Base-by-base conservation (phyloP, 495 filamentous ascomycete species). In the Chaetomidium leptoderma region DNA sequence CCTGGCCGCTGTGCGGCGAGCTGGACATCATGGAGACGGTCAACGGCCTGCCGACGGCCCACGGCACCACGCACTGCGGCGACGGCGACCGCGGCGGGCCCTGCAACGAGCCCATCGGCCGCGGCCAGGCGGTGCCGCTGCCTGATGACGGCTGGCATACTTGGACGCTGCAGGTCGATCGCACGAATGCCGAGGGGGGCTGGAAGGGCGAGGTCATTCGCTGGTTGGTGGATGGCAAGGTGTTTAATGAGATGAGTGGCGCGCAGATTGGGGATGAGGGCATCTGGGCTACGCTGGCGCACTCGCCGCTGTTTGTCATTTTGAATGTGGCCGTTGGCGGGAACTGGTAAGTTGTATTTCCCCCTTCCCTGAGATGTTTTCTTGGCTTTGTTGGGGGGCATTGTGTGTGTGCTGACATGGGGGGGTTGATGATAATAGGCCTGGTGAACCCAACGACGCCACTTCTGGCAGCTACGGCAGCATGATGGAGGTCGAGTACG, bases 21-120 rank as follows among this genome's bases (percentile, higher is more conserved):
- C 72, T 80, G 52, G 78, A 81, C 66, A 77, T 79, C 55, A 73
- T 79, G 63, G 77, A 81, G 68, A 77, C 74, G 57, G 63, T 79
- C 57, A 75, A 78, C 68, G 78, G 78, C 30, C 45, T 55, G 13
- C 53, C 69, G n/a, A 71, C 65, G 45, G 74, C 68, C 26, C 75
- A 73, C 59, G 76, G 76, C 23, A 82, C 79, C 13, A 58, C 74
- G 0, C 79, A 82, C 67, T 82, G 78, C 64, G 77, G 78, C 2
- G 39, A 42, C 10, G 30, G 51, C 16, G 36, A 32, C 13, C 2
- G 0, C 5, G 76, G 74, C 49, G 76, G 76, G 3, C 69, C 72
- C 14, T 81, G 79, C 70, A 70, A 75, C 51, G 79, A 81, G 68
- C 73, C 75, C 29, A 37, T 59, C 9, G 79, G 79, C 13, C 58